phyloP scores from a whole-genome alignment of 768 basidiomycete genomes.

The Pseudohyphozyma bogoriensis region DNA sequence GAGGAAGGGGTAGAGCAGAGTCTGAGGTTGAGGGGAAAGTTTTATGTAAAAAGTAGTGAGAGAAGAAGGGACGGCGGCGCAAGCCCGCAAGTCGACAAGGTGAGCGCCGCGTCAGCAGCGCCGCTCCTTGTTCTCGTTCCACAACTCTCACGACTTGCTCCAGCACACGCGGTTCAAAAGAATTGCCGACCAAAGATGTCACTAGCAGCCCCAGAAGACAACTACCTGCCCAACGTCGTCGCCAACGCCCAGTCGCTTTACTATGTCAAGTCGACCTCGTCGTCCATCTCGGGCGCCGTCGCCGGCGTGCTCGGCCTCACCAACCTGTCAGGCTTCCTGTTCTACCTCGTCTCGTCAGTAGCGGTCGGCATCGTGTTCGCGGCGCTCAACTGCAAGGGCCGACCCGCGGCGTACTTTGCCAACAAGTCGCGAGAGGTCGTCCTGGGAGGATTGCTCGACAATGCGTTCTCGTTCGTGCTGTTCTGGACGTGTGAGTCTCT shows the following conservation, averaged over 20 bases:
- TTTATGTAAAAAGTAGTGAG: no score
- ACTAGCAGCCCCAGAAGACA: neutral
- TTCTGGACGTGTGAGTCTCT: conserved; percentile 8
- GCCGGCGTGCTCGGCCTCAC: conserved; percentile 27
- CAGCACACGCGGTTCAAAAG: neutral
- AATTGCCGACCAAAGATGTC: neutral
- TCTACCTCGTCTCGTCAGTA: conserved; percentile 16
- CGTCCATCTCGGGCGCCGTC: conserved; percentile 14
- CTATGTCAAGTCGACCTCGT: conserved; percentile 26
- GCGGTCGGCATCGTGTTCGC: conserved; percentile 6
- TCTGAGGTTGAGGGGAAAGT: neutral
- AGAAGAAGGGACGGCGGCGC: no score
- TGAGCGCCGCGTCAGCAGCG: neutral
- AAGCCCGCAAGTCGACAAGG: no score
- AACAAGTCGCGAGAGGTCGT: neutral
- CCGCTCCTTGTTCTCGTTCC: neutral
- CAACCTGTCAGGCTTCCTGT: conserved; percentile 16
- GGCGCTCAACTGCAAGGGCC: neutral
- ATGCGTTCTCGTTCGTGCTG: conserved; percentile 1
- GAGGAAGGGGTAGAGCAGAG: neutral
- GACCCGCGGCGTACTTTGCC: neutral
- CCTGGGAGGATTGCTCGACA: neutral
- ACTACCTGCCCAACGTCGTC: conserved; percentile 9
- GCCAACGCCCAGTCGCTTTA: conserved; percentile 14
- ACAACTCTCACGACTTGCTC: neutral